These are phyloP conservation scores for Sporothrix schenckii DNA, from an alignment of 2,329 filamentous ascomycete species.

Conservation along the genomic window DNA sequence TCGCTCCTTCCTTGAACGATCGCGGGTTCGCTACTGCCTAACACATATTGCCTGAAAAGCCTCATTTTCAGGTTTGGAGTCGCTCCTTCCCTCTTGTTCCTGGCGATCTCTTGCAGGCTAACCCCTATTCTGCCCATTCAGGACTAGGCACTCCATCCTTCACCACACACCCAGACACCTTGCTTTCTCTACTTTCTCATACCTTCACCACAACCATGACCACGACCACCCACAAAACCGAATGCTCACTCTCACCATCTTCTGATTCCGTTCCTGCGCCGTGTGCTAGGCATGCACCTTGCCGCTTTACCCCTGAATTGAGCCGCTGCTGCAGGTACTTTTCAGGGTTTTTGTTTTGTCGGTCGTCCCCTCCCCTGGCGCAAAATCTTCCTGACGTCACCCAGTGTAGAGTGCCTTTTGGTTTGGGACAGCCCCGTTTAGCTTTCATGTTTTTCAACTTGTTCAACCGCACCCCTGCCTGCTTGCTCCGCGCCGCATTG, in stretches of 20 bases:
- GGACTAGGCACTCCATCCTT: background rate
- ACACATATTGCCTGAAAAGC: background rate
- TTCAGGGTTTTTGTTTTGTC: no score
- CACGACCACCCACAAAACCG: background rate
- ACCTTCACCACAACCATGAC: background rate
- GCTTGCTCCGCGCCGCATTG: conserved; percentile 6
- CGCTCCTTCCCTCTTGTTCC: conserved; percentile 15
- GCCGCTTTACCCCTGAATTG: conserved; percentile 22
- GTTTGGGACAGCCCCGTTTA: background rate
- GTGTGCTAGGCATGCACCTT: background rate
- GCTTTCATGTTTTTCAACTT: background rate
- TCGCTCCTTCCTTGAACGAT: background rate
- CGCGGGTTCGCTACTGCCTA: background rate
- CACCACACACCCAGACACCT: no score
- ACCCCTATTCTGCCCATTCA: background rate
- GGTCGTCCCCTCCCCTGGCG: background rate
- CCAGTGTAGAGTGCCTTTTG: background rate
- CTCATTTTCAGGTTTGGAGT: background rate
- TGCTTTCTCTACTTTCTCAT: background rate
- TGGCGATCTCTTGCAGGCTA: conserved; percentile 8
- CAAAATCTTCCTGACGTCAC: background rate
- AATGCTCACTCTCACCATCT: background rate
- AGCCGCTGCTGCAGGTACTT: no score
- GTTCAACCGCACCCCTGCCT: background rate
- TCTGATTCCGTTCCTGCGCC: background rate